Evolutionary conservation across 83 land plant genomes (phyloP), one percentile per base, ranked within the genome.

Genomic region (Picea abies): DNA sequence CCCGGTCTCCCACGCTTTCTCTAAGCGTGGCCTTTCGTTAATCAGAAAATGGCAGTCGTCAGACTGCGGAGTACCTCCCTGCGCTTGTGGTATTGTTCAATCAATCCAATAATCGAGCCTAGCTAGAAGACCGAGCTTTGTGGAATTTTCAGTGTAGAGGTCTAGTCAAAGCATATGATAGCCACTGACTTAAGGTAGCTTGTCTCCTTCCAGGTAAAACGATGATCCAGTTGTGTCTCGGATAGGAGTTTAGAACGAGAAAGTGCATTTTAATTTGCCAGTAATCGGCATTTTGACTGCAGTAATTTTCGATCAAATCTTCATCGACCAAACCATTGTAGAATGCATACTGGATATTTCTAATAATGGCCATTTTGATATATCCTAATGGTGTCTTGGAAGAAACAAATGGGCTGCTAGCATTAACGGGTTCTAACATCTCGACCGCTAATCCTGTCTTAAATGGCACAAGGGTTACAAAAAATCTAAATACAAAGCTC

Each of bases 141-240:
- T 73, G 56, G 77, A 41, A 73, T 41, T 73, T 44, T 73, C 8
- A 19, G 47, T 44, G 19, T 73, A 19, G 71, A 73, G 58, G 22
- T 23, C 58, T 26, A 73, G 77, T 73, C 26, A 73, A 73, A 49
- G 77, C 52, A 26, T 9, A 19, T 73, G 77, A 73, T 41, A 73
- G 12, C 77, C 1, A 47, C 20, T 44, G 77, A 22, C 22, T 47
- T 71, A 35, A 71, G 20, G 12, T 35, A 20, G 0, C 75, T 8
- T 37, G 49, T 19, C 17, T 69, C 11, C 20, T 16, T 37, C 47
- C 17, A 71, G 16, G 39, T 71, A 4, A 71, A 35, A 71, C 7
- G 39, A 71, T n/a, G 75, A 71, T 71, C 19, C 5, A 20, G 15
- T 69, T 69, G 25, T 25, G 8, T 67, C 71, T 69, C 4, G 6